These are phyloP conservation scores for Magnusiomyces fungicola DNA, from an alignment of 1,139 yeast genomes.

Conservation along the genomic window DNA sequence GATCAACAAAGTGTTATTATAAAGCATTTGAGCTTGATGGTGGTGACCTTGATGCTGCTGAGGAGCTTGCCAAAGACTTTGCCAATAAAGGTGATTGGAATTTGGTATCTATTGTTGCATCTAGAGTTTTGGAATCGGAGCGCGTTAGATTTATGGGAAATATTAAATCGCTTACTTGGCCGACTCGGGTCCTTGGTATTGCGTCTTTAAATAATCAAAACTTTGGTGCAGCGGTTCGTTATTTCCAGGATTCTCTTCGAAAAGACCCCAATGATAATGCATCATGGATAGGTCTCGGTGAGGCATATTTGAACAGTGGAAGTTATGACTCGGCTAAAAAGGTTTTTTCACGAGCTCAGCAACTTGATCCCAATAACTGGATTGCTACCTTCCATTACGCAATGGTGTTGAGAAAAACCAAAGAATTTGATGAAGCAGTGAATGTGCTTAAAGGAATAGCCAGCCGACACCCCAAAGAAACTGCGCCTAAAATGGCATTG, in stretches of 20 bases:
- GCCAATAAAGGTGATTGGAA: constrained; percentile 72
- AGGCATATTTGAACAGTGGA: constrained; percentile 81
- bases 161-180: constrained; percentile 54
- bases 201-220: constrained; percentile 65
- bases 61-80: constrained; percentile 60
- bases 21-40: constrained; percentile 85
- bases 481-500: constrained; percentile 50
- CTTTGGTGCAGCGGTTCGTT: constrained; percentile 74
- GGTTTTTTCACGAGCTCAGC: constrained; percentile 63
- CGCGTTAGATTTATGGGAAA: constrained; percentile 33
- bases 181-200: constrained; percentile 79
- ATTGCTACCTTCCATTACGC: constrained; percentile 64
- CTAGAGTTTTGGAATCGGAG: constrained; percentile 51
- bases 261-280: constrained; percentile 57
- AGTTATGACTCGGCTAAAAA: constrained; percentile 78
- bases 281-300: constrained; percentile 93
- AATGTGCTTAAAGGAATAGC: constrained; percentile 40
- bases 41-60: constrained; percentile 68
- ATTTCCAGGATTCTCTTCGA: constrained; percentile 81
- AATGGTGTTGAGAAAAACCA: constrained; percentile 44
- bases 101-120: constrained; percentile 68
- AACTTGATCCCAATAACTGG: constrained; percentile 49
- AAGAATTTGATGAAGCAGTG: constrained; percentile 46
- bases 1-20: constrained; percentile 83
- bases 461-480: constrained; percentile 41